Base-by-base conservation (phyloP, 2,329 filamentous ascomycete genomes). In the Zalaria obscura region DNA sequence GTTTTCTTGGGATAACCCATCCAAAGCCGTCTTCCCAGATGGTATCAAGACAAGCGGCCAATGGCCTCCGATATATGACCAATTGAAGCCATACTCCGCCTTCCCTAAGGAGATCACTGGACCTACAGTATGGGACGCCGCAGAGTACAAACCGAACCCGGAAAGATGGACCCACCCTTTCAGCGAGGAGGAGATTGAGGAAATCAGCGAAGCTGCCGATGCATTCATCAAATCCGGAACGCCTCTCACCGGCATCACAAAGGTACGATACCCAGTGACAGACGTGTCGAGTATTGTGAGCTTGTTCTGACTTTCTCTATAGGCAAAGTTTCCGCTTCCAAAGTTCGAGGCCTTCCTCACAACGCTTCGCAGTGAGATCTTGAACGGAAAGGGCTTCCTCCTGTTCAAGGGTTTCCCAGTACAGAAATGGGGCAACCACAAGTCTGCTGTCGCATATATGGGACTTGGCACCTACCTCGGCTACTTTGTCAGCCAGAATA, bases 401-500 rank as follows among this genome's bases (percentile, higher is more conserved):
- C 72, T 93, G 9, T 91, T 93, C 69, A 93, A 91, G 59, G 78
- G 81, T 40, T 80, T 93, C 58, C 86, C 85, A 1, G 83, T 87
- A 1, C 54, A 72, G 35, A 58, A 73, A 61, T 94, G 87, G 87
- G 77, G 80, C 0, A 74, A 76, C 40, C 73, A 77, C 57, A 93
- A 93, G 65, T 83, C 77, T 7, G 85, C 85, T 5, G 78, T 86
- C 7, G 85, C 81, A n/a, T 93, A 93, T 64, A 88, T 93, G 80
- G 87, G 87, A 3, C 70, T 94, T 0, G 67, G 57, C 34, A 84
- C 83, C 4, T 80, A 93, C 59, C 71, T 93, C 6, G 86, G 87
- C 44, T 91, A 93, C 66, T 89, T 91, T 48, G 76, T 93, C 34
- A 83, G 77, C 25, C 87, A 94, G 56, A 93, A 94, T 64, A 78